phyloP scores from a whole-genome alignment of 2,329 filamentous ascomycete genomes.

The Truncatella angustata region DNA sequence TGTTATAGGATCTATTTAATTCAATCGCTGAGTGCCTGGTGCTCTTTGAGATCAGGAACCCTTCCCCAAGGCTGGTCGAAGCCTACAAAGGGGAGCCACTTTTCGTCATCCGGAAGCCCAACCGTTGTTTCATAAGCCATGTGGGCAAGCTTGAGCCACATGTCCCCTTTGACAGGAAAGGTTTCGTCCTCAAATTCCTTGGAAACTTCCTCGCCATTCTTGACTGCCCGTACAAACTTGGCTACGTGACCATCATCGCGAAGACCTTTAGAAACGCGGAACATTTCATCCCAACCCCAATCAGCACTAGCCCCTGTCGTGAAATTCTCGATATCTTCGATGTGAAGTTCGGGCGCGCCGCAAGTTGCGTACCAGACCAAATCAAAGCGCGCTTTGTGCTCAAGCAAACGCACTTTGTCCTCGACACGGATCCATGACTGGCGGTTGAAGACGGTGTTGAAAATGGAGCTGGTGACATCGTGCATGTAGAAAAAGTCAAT shows the following conservation, averaged over 20 bases:
- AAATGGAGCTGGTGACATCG: slow-evolving; percentile 30
- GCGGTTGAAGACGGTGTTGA: slow-evolving; percentile 25
- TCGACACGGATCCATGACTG: slow-evolving; percentile 30
- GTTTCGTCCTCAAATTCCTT: slow-evolving; percentile 16
- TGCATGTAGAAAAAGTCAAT: slow-evolving; percentile 65
- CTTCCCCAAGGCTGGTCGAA: slow-evolving; percentile 12
- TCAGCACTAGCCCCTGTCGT: slow-evolving; percentile 4
- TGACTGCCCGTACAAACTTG: slow-evolving; percentile 33
- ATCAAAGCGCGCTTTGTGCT: slow-evolving; percentile 65
- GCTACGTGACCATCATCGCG: slow-evolving; percentile 34
- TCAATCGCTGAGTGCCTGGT: too few relatives aligned
- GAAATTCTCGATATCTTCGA: slow-evolving; percentile 18
- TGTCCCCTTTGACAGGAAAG: slow-evolving; percentile 21
- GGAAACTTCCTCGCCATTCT: slow-evolving; percentile 25
- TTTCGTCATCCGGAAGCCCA: slow-evolving; percentile 3
- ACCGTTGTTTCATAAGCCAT: slow-evolving; percentile 20
- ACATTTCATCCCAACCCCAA: slow-evolving; percentile 27
- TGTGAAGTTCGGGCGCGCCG: slow-evolving; percentile 38
- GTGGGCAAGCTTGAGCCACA: slow-evolving; percentile 23
- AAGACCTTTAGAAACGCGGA: slow-evolving; percentile 16
- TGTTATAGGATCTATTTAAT: too few relatives aligned
- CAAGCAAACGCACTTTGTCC: slow-evolving; percentile 56
- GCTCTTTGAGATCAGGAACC: too few relatives aligned
- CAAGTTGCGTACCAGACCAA: slow-evolving; percentile 62
- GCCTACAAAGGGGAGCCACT: slow-evolving; percentile 17